Base-by-base conservation (phyloP, 805 yeast genomes). In the Metschnikowia henanensis region DNA sequence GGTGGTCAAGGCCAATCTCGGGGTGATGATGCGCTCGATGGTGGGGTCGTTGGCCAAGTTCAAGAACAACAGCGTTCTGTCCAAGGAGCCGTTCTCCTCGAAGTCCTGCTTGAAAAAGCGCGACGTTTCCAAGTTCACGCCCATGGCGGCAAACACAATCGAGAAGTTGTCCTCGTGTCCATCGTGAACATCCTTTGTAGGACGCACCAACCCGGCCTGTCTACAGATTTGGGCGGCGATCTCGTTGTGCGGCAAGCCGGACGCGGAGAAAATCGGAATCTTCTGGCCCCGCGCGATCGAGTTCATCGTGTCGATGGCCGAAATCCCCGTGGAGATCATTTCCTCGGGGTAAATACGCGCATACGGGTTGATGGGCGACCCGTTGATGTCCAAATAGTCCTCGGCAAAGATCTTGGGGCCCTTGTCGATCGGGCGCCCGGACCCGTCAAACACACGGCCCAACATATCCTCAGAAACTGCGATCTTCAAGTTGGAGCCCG, bases 231-330 rank as follows among this genome's bases (percentile, higher is more conserved):
- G 99, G 35, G 99, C 99, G 49, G 99, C 99, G 73, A 94, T 92
- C 72, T 94, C 99, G 66, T 94, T 94, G 73, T 94, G 99, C 46
- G 99, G 99, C 65, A 94, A 81, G 77, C 99, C 99, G 41, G 98
- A 90, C 37, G 99, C 99, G 43, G 97, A 89, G 75, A 94, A 94
- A 68, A 94, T 95, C 43, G 99, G 99, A 66, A 94, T 94, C 76
- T 94, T 94, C 76, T 94, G 99, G 57, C 99, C 99, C 80, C 99
- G 88, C 48, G 99, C 99, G 77, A 94, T 94, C 34, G 99, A 92
- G 73, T 94, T 95, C 99, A 94, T 94, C 45, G 97, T 91, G 69
- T 94, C 99, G 64, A 94, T 94, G 39, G 99, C 97, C 37, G 97
- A 91, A 52, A 94, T 79, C 80, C 99, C 99, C 16, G 99, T 95